These are phyloP conservation scores for Citeromyces nyonsensis DNA, from an alignment of 805 yeast genomes.

Conservation along the genomic window DNA sequence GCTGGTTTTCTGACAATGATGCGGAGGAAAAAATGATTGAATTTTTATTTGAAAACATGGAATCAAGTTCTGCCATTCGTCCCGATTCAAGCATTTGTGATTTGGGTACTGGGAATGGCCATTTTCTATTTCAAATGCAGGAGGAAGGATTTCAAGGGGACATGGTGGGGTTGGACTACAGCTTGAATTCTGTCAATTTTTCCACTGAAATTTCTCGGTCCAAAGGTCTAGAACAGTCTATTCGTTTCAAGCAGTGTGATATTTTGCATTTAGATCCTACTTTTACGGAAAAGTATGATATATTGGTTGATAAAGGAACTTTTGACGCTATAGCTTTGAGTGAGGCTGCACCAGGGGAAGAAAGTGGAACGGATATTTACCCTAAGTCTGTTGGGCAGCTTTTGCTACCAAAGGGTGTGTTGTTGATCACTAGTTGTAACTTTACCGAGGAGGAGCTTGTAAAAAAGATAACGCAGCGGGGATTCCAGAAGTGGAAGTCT, in stretches of 20 bases:
- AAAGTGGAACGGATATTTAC: constrained; percentile 43
- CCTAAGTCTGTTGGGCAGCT: constrained; percentile 40
- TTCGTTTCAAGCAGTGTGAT: constrained; percentile 66
- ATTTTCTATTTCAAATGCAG: constrained; percentile 52
- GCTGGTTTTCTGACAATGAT: constrained; percentile 93
- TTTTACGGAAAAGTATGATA: constrained; percentile 39
- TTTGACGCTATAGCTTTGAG: constrained; percentile 91
- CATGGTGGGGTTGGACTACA: constrained; percentile 74
- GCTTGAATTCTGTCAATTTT: constrained; percentile 64
- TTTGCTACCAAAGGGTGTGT: constrained; percentile 38
- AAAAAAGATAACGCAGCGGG: constrained; percentile 29
- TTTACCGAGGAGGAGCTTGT: constrained; percentile 73
- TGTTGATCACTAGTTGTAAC: constrained; percentile 83
- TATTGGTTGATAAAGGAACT: constrained; percentile 89
- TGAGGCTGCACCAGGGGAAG: constrained; percentile 29
- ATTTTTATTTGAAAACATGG: constrained; percentile 40
- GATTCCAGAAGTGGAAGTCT: constrained; percentile 43
- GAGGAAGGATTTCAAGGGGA: constrained; percentile 49
- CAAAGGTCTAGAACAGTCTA: constrained; percentile 19
- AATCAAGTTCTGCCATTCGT: constrained; percentile 4
- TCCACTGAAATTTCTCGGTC: constrained; percentile 42
- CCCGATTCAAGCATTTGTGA: constrained; percentile 39
- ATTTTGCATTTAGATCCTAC: constrained; percentile 27
- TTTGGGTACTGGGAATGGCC: constrained; percentile 96
- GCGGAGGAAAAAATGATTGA: constrained; percentile 80